Percentiles rank a stretch among this genome's conserved stretches.
These are phyloP conservation scores for Cadophora gregata DNA, from an alignment of 2,329 filamentous ascomycete species.

Conservation along the genomic window DNA sequence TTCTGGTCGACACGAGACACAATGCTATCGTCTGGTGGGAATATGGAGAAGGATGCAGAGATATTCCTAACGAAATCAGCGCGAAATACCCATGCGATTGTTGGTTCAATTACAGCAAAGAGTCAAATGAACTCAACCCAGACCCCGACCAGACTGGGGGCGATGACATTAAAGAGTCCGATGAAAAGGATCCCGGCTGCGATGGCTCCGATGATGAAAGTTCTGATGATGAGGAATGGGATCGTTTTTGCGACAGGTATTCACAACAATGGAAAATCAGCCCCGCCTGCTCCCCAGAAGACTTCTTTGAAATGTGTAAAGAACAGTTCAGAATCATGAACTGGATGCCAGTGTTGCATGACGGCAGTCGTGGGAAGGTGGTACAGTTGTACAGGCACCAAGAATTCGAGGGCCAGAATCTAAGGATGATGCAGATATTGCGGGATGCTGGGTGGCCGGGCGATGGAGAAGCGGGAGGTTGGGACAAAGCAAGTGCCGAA, in stretches of 20 bases:
- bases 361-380: background rate
- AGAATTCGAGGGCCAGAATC: background rate
- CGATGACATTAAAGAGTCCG: too few species aligned
- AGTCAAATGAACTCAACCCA: background rate
- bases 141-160: too few species aligned
- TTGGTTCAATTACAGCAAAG: background rate
- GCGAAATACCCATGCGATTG: background rate
- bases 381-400: background rate
- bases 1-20: background rate
- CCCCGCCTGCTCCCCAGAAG: background rate
- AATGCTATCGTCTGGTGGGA: background rate
- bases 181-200: too few species aligned
- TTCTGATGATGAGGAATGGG: background rate
- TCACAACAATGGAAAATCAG: background rate
- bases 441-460: constrained; percentile 1
- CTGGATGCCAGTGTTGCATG: background rate
- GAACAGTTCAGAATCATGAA: constrained; percentile 7
- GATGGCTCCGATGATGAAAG: too few species aligned
- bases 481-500: background rate
- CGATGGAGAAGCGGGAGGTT: background rate
- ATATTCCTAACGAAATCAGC: background rate
- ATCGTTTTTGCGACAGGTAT: background rate
- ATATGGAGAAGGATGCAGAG: background rate
- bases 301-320: constrained; percentile 4
- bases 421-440: constrained; percentile 1